Conservation (phyloP, 441 rosid genomes). For the Erodium texanum region DNA sequence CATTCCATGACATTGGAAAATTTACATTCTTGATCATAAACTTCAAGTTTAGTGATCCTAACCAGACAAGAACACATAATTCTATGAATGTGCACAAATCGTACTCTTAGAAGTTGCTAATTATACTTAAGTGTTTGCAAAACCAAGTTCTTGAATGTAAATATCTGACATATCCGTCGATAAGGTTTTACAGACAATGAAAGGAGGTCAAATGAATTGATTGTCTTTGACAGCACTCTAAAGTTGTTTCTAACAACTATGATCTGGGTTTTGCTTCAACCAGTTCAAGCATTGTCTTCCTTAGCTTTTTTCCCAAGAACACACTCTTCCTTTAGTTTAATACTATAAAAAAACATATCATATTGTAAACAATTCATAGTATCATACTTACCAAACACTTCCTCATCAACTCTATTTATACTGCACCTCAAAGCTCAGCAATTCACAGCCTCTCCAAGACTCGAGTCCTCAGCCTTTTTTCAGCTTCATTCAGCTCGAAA, state of each 20-base stretch:
- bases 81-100: too few species aligned
- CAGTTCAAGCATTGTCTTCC: constrained; percentile 3
- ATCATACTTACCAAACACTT: not conserved
- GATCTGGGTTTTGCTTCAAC: constrained; percentile 1
- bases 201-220: not conserved
- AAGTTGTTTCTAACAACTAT: not conserved
- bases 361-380: not conserved
- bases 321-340: not conserved
- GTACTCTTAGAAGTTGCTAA: not conserved
- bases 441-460: not conserved
- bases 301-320: not conserved
- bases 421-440: not conserved
- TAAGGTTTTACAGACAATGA: not conserved
- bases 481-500: not conserved
- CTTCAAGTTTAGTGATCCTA: too few species aligned
- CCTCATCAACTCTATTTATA: not conserved
- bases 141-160: not conserved
- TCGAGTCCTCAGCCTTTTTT: not conserved
- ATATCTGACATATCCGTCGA: not conserved
- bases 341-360: not conserved
- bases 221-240: constrained; percentile 3
- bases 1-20: too few species aligned
- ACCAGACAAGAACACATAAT: too few species aligned
- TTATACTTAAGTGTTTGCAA: not conserved
- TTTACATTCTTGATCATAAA: too few species aligned